Base-by-base conservation (phyloP, 768 basidiomycete genomes). In the Cubamyces lactineus region DNA sequence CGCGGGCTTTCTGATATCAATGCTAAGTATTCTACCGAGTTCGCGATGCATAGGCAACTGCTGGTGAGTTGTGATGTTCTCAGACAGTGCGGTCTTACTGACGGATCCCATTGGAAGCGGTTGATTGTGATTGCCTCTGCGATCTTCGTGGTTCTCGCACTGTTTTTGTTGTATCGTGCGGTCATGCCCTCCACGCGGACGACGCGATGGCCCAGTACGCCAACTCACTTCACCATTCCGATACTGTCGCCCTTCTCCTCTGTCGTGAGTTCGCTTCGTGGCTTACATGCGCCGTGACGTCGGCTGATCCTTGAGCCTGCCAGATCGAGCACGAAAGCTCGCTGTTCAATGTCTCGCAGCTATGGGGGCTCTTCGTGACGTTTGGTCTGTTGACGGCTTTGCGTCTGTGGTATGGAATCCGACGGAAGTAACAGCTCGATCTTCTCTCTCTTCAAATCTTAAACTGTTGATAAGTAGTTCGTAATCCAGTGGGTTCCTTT, bases 301-400 rank as follows among this genome's bases (percentile, higher is more conserved):
- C n/a, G n/a, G n/a, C n/a, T n/a, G n/a, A n/a, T n/a, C n/a, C n/a
- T n/a, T n/a, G n/a, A n/a, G n/a, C n/a, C n/a, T n/a, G 21, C 3
- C 16, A 58, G 57, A 40, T 58, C 9, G 57, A 58, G 23, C 57
- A 58, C 26, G 57, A 58, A 40, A 58, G 57, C 24, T 58, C 57
- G 1, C 19, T 50, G 4, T 41, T 41, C 47, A 50, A 19, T n/a
- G 2, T 42, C 17, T 28, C 46, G 7, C 57, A 58, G 24, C 4
- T 51, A 3, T 5, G 16, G 38, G 38, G 12, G 11, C 12, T 21
- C 12, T 26, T 38, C 19, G 16, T 45, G 8, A 4, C 28, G 43
- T 28, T 46, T 12, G 24, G 23, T 15, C n/a, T 55, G 4, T 45
- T 55, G 5, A 9, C 42, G 7, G 41, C 28, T 7, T n/a, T 43